Conservation (phyloP, 306 rosid species). For the Prinsepia uniflora region DNA sequence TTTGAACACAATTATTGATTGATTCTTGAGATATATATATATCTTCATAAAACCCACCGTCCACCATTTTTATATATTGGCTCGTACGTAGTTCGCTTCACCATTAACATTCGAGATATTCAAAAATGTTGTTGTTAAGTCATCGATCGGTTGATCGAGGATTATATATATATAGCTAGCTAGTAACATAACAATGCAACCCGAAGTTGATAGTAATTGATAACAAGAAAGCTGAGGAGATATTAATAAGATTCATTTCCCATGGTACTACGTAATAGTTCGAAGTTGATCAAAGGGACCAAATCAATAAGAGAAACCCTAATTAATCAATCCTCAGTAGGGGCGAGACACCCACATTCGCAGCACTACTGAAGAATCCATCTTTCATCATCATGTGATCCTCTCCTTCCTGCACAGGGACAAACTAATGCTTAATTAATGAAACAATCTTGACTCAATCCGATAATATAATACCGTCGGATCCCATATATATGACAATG, state of each 20-base stretch:
- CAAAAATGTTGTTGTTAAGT: background rate
- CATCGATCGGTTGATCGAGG: too few species aligned
- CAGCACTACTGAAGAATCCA: slow-evolving; percentile 46
- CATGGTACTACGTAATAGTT: background rate
- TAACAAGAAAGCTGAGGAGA: background rate
- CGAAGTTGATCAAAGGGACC: slow-evolving; percentile 11
- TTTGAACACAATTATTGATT: background rate
- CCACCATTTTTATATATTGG: background rate
- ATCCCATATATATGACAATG: too few species aligned
- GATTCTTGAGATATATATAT: background rate
- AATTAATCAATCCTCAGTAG: slow-evolving; percentile 36
- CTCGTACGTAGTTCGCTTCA: background rate
- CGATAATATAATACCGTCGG: too few species aligned
- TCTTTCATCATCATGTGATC: slow-evolving; percentile 70
- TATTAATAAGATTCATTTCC: background rate
- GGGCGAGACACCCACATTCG: slow-evolving; percentile 77
- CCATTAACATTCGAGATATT: background rate
- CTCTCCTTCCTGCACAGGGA: slow-evolving; percentile 65
- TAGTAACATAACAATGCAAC: slow-evolving; percentile 6
- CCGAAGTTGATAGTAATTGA: background rate
- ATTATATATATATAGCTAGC: background rate
- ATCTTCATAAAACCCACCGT: background rate
- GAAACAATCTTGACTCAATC: background rate
- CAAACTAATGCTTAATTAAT: background rate
- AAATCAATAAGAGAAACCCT: background rate